Conservation (phyloP, 202 grass and related monocot genomes). For the Tripidium arundinaceum region DNA sequence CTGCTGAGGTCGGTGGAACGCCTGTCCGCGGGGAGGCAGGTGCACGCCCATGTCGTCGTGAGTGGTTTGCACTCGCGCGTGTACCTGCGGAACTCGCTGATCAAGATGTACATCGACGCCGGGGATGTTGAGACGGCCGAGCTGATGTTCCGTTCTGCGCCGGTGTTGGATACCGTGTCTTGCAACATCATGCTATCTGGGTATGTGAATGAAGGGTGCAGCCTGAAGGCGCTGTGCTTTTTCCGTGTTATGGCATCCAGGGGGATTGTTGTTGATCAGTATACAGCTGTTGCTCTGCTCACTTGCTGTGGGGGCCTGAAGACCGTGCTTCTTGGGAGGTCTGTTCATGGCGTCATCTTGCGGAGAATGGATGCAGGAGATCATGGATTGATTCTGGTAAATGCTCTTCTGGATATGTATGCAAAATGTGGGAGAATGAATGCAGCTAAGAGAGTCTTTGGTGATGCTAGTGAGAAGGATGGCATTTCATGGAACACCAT, state of each 20-base stretch:
- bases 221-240: constrained; percentile 10
- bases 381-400: constrained; percentile 41
- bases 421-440: constrained; percentile 47
- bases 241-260: constrained; percentile 25
- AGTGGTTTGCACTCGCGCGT: constrained; percentile 24
- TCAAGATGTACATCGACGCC: constrained; percentile 46
- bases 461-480: constrained; percentile 37
- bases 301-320: constrained; percentile 35
- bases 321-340: constrained; percentile 23
- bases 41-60: constrained; percentile 45
- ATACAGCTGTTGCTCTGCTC: constrained; percentile 45
- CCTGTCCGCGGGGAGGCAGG: constrained; percentile 28
- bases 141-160: constrained; percentile 28
- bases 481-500: constrained; percentile 48
- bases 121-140: constrained; percentile 29
- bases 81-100: constrained; percentile 48
- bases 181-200: constrained; percentile 61
- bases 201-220: constrained; percentile 31
- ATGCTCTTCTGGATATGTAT: constrained; percentile 56
- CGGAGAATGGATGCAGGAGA: constrained; percentile 14
- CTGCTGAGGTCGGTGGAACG: constrained; percentile 39
- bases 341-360: constrained; percentile 23
- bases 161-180: constrained; percentile 10
- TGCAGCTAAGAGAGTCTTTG: constrained; percentile 29
- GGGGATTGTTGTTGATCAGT: constrained; percentile 31